Evolutionary conservation across 352 stramenopile species (phyloP), one percentile per base, ranked within the genome.

Genomic region (Pythium insidiosum): DNA sequence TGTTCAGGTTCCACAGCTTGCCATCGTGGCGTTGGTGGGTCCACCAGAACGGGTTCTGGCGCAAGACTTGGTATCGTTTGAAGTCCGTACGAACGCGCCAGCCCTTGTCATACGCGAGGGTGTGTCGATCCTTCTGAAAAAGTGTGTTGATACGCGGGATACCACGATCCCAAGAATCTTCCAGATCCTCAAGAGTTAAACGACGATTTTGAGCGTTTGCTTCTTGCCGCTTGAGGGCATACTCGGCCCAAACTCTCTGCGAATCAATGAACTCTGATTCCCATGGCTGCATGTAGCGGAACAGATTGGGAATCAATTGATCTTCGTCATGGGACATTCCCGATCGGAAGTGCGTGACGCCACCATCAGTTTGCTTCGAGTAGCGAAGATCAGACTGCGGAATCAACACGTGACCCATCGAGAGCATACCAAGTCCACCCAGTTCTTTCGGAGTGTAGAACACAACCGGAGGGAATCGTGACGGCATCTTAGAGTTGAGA

Each of bases 401-500:
- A 53, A 99, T 99, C 39, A 99, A 64, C 33, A 99, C 95, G 64
- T 99, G 97, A 22, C 97, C 97, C 97, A 99, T 99, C 34, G 88
- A 98, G 15, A 99, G 68, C 97, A 99, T 99, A 43, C 96, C 97
- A 34, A 99, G 76, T 38, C 97, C 97, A 50, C 97, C 97, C 11
- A 99, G 57, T 56, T 99, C 97, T 62, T 99, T 99, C 0, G 97
- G 97, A 15, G 95, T 99, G 66, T 99, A 99, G 65, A 99, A 99
- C 20, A 99, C 96, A 20, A 99, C 96, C 10, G 97, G 97, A 28
- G 97, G 97, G 75, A 99, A 98, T 43, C 96, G 90, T 38, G 89
- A 98, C 30, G 96, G 96, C 96, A 99, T 99, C 69, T 99, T 99
- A 58, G 91, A 98, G 83, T 99, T 99, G 40, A 99, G 65, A 5